A percentile compares a stretch with the other conserved stretches of the same genome.
Evolutionary conservation across 805 yeast genomes (phyloP).

Genomic region (Candida orba): DNA sequence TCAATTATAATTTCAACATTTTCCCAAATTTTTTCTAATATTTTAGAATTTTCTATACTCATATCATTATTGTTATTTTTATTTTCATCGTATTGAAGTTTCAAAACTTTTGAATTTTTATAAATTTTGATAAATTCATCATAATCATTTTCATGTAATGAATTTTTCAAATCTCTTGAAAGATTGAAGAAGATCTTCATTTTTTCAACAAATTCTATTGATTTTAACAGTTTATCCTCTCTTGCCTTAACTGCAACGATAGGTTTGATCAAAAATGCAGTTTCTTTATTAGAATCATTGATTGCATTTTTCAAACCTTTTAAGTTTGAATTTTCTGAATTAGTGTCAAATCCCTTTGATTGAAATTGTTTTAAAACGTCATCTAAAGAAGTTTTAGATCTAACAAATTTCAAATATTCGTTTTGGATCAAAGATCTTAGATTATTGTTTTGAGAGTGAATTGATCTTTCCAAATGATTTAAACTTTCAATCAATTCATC

Average conservation of each 20-base stretch:
- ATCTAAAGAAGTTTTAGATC: slow-evolving; percentile 57
- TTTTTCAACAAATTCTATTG: slow-evolving; percentile 44
- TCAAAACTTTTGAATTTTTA: slow-evolving; percentile 36
- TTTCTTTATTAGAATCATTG: slow-evolving; percentile 42
- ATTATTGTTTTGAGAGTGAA: slow-evolving; percentile 42
- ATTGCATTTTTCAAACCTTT: slow-evolving; percentile 33
- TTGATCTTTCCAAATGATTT: slow-evolving; percentile 39
- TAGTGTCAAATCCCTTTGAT: slow-evolving; percentile 25
- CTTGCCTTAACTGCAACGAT: slow-evolving; percentile 43
- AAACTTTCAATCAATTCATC: slow-evolving; percentile 42
- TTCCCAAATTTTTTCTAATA: slow-evolving; percentile 48
- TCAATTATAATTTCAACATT: slow-evolving; percentile 49
- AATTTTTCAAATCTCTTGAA: slow-evolving; percentile 40
- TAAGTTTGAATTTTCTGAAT: slow-evolving; percentile 17
- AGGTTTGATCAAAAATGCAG: slow-evolving; percentile 52
- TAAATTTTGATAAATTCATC: slow-evolving; percentile 52
- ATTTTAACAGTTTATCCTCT: slow-evolving; percentile 40
- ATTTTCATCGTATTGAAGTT: slow-evolving; percentile 10
- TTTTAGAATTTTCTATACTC: slow-evolving; percentile 11
- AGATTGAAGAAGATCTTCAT: slow-evolving; percentile 49
- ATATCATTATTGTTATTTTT: slow-evolving; percentile 2
- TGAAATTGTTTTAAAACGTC: slow-evolving; percentile 49
- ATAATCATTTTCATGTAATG: slow-evolving; percentile 45
- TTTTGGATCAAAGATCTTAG: slow-evolving; percentile 45
- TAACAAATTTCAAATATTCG: slow-evolving; percentile 59